Conservation (phyloP, 75 land plant genomes). For the Selaginella tamariscina region DNA sequence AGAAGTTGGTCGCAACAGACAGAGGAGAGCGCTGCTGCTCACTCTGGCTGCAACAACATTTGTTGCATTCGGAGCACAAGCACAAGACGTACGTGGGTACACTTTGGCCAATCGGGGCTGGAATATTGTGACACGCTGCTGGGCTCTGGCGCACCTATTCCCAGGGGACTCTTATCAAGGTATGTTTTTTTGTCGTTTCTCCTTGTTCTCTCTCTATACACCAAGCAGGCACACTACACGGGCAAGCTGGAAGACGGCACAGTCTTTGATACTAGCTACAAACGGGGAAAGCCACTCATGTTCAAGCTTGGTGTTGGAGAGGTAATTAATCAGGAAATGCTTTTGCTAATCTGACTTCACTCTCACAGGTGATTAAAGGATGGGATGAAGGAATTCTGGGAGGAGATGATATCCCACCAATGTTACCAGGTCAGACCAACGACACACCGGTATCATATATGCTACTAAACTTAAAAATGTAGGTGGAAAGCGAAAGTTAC, state of each 20-base stretch:
- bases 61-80: neutral
- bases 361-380: conserved; percentile 66
- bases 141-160: conserved; percentile 50
- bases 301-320: conserved; percentile 84
- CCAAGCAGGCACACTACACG: conserved; percentile 68
- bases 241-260: conserved; percentile 75
- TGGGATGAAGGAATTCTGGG: conserved; percentile 95
- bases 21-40: neutral
- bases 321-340: too few species aligned
- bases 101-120: conserved; percentile 57
- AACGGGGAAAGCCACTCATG: conserved; percentile 66
- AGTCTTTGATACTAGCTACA: conserved; percentile 89
- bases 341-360: neutral
- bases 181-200: conserved; percentile 12
- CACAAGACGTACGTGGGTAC: neutral
- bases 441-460: too few species aligned
- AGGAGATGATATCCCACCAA: conserved; percentile 71
- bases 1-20: neutral
- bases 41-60: neutral
- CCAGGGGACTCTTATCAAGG: conserved; percentile 70
- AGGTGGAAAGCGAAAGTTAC: conserved; percentile 79
- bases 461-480: too few species aligned
- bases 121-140: conserved; percentile 58
- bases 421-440: conserved; percentile 61
- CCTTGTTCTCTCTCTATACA: neutral